A percentile compares a stretch with the other conserved stretches of the same genome.
Evolutionary conservation across 257 asterid genomes (phyloP).

Genomic region (Solanum virginianum): DNA sequence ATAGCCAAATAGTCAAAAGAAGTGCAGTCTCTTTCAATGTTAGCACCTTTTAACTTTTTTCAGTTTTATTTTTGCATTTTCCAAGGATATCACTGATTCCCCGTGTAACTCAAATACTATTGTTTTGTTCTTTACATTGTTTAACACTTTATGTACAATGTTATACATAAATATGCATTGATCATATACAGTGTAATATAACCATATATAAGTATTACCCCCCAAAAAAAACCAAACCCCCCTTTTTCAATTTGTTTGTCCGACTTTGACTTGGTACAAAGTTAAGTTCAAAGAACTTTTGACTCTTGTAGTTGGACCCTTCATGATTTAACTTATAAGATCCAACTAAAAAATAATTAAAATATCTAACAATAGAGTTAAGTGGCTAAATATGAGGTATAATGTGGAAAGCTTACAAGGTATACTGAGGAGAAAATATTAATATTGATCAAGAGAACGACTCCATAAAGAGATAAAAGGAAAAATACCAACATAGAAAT

Average conservation of each 20-base stretch:
- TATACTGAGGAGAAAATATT: neutral
- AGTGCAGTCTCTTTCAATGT: neutral
- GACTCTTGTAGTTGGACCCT: neutral
- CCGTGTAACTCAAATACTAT: neutral
- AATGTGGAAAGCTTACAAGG: neutral
- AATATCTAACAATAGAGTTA: neutral
- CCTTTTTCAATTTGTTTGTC: neutral
- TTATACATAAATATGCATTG: neutral
- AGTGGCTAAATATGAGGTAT: neutral
- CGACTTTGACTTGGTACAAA: neutral
- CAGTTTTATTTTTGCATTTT: neutral
- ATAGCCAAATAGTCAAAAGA: neutral
- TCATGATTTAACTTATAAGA: neutral
- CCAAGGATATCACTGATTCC: neutral
- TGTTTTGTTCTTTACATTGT: neutral
- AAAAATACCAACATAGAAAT: neutral
- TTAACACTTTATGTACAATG: neutral
- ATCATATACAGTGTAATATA: neutral
- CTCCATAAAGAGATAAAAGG: neutral
- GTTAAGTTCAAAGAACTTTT: neutral
- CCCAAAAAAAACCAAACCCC: neutral
- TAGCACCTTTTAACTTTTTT: neutral
- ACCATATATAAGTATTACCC: neutral
- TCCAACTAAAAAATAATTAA: neutral
- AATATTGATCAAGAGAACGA: neutral